Evolutionary conservation across 352 stramenopile genomes (phyloP), one percentile per base, ranked within the genome.

Genomic region (Ophiocytium majus): DNA sequence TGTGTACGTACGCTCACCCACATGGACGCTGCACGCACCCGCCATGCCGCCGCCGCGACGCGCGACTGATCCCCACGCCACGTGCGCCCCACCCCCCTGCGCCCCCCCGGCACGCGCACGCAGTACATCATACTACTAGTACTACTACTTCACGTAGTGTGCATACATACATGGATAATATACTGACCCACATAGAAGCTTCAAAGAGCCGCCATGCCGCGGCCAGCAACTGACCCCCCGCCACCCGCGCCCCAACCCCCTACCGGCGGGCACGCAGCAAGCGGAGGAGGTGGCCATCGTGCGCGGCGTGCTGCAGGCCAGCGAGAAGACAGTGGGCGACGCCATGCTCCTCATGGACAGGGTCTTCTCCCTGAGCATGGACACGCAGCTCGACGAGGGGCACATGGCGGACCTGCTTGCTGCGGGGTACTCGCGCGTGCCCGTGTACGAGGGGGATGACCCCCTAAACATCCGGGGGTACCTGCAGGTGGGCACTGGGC

Each of bases 371-470:
- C 79, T 89, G 9, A 76, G 83, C 79, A 87, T 76, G 31, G 63
- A 81, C 33, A 83, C 76, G 33, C 79, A 80, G 71, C 75, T 89
- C 32, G 74, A 79, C 14, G 82, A 50, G 19, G 76, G 82, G n/a
- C 86, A 78, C 23, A 83, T 89, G 83, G 86, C 83, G 19, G 80
- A 89, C 36, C 78, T 89, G 34, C 76, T 87, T 37, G 82, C 86
- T 0, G 82, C 79, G 50, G 82, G 86, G 0, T 99, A 97, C 91
- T 97, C 92, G 50, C 92, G 97, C 63, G 97, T 99, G 79, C 96
- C 97, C 10, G 92, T 99, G 0, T 76, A 95, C 66, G 92, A 93
- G 33, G 50, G 89, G 43, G 92, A 91, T 43, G 85, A 93, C 80
- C 76, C 78, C 0, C 80, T 79, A 76, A 84, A 89, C 78, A 89